Evolutionary conservation across 116 monocot genomes (phyloP), one percentile per base, ranked within the genome.

Genomic region (Posidonia oceanica): DNA sequence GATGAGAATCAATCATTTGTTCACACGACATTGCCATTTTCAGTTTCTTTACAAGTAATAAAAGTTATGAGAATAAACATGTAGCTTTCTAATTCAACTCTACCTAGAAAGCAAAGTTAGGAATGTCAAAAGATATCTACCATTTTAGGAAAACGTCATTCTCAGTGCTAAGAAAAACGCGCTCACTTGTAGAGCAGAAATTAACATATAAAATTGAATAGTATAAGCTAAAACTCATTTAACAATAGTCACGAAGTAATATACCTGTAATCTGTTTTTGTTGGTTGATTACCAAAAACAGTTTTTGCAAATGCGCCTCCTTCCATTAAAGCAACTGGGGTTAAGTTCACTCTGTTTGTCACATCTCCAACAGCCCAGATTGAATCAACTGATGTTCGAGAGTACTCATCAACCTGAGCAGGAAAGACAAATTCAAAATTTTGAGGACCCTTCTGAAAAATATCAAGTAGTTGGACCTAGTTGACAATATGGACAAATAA

Each of bases 331-430:
- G 99, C 99, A 74, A 99, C 99, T 68, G 99, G 99, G 57, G 99
- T 98, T 82, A 98, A 76, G 69, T 99, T 99, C 56, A 99, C 21
- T 75, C 99, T 83, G 81, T 99, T 74, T 51, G 99, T 93, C 62
- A 84, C 99, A 91, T 93, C 99, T 72, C 99, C 99, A 76, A 99
- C 84, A 63, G 94, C 99, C 99, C 99, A 99, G 63, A 99, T 93
- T 39, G 93, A 90, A 71, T 86, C 86, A 75, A 99, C 82, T 59
- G 93, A 84, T 70, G 93, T 90, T 39, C 67, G 80, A 56, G 99
- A 99, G 64, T 88, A 99, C 36, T 99, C 94, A 74, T 99, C 87
- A 59, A 99, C 93, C 99, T 99, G 54, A 66, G 40, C 36, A 64
- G 0, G 63, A 64, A 69, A 55, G 17, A 76, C 22, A 14, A 70